Evolutionary conservation across 139 green algal genomes (phyloP), one percentile per base, ranked within the genome.

Genomic region (Coccomyxa sp.): DNA sequence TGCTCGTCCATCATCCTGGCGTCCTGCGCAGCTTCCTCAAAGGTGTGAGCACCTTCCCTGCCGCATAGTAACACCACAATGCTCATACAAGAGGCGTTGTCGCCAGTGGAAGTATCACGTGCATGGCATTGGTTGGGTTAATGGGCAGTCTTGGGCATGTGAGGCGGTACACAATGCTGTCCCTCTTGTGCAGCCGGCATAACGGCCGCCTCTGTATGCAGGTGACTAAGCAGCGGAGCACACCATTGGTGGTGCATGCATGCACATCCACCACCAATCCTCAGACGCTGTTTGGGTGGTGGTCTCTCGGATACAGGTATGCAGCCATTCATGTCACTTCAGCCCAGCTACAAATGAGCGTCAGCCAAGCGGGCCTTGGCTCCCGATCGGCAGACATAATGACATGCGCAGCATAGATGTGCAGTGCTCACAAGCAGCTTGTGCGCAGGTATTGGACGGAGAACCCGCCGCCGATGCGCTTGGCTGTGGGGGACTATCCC

Each of bases 1-100:
- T 83, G 84, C 0, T 78, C 83, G 38, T 87, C 82, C 2, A 76
- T 80, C 1, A 82, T 87, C 14, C 41, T 92, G 34, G 40, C 55
- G 14, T 36, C 44, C 7, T 41, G 44, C n/a, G 74, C 74, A 2
- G 41, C 41, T 34, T 0, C 33, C 7, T 68, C 72, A 12, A 22
- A 71, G 64, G 64, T 71, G n/a, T n/a, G n/a, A n/a, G n/a, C n/a
- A n/a, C n/a, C n/a, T n/a, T n/a, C n/a, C n/a, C n/a, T n/a, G n/a
- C n/a, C n/a, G n/a, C n/a, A n/a, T n/a, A n/a, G n/a, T n/a, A n/a
- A n/a, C n/a, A n/a, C n/a, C n/a, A n/a, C n/a, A n/a, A n/a, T n/a
- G n/a, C n/a, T n/a, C n/a, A n/a, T n/a, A n/a, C n/a, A n/a, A n/a
- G n/a, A n/a, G n/a, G n/a, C n/a, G n/a, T n/a, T n/a, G n/a, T n/a